Evolutionary conservation across 768 basidiomycete species (phyloP).

Genomic region (Termitomyces sp.): DNA sequence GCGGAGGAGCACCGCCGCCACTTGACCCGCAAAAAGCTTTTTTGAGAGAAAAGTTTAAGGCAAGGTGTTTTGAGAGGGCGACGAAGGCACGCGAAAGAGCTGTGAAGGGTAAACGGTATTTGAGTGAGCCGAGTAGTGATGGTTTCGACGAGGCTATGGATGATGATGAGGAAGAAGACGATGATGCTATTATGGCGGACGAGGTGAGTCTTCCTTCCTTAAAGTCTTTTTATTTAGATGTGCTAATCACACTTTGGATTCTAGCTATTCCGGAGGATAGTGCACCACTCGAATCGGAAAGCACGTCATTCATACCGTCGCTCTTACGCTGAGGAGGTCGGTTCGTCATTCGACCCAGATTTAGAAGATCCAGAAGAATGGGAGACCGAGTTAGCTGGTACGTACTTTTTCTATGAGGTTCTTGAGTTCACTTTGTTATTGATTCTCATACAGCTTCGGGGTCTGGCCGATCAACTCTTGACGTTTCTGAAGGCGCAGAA

Average conservation of each 20-base stretch:
- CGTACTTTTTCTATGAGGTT: conserved; percentile 5
- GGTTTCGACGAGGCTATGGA: conserved; percentile 38
- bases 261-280: conserved; percentile 67
- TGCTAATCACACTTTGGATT: conserved; percentile 6
- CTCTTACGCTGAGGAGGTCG: conserved; percentile 68
- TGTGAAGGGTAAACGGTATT: conserved; percentile 36
- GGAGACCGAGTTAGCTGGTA: conserved; percentile 56
- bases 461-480: not conserved
- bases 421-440: not conserved
- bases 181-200: conserved; percentile 64
- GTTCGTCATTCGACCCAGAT: conserved; percentile 75
- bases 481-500: conserved; percentile 7
- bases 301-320: conserved; percentile 53
- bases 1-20: conserved; percentile 10
- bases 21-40: conserved; percentile 50
- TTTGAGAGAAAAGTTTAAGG: conserved; percentile 58
- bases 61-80: conserved; percentile 62
- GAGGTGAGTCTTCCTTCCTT: conserved; percentile 39
- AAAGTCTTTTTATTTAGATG: not conserved
- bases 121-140: conserved; percentile 49
- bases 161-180: conserved; percentile 53
- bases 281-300: conserved; percentile 52
- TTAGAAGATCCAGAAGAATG: conserved; percentile 62
- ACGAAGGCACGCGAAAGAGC: conserved; percentile 52
- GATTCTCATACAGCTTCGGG: conserved; percentile 7